These are phyloP conservation scores for Colletotrichum musicola DNA, from an alignment of 2,329 filamentous ascomycete genomes.

Conservation along the genomic window DNA sequence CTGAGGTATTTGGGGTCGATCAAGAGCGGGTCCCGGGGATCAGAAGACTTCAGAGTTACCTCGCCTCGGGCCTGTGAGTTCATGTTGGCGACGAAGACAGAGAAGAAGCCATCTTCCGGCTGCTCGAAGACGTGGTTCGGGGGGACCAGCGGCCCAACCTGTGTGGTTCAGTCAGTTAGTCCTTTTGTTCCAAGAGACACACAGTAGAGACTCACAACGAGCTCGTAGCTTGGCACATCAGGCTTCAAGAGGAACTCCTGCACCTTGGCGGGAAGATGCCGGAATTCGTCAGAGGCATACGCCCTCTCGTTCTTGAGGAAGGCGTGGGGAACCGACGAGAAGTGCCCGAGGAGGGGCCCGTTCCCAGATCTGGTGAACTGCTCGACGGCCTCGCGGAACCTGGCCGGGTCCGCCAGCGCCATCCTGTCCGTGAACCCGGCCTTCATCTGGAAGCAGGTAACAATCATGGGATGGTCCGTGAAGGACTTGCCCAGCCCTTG, in stretches of 20 bases:
- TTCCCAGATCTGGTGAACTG: conserved; percentile 14
- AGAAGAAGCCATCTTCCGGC: conserved; percentile 16
- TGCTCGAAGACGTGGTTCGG: conserved; percentile 18
- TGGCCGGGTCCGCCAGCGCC: conserved; percentile 13
- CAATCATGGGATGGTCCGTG: conserved; percentile 41
- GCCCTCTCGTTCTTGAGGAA: conserved; percentile 27
- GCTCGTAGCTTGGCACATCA: conserved; percentile 22
- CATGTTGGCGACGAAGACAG: conserved; percentile 26
- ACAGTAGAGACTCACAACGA: conserved; percentile 11
- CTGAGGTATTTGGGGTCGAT: conserved; percentile 27
- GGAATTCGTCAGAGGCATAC: conserved; percentile 9
- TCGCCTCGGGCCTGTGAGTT: conserved; percentile 21
- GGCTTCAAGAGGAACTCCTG: neutral
- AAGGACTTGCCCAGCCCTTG: neutral
- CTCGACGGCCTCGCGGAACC: conserved; percentile 22
- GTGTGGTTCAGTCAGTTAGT: accelerated
- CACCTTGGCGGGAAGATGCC: neutral
- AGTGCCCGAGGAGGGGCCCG: conserved; percentile 17
- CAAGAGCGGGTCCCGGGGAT: neutral
- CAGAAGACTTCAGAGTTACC: conserved; percentile 8
- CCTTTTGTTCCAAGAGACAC: too few relatives aligned
- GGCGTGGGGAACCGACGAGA: conserved; percentile 28
- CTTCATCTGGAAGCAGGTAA: conserved; percentile 35
- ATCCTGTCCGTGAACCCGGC: conserved; percentile 23
- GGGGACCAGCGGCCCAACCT: conserved; percentile 26